These are phyloP conservation scores for Solanum pennellii DNA, from an alignment of 257 asterid species.

Conservation along the genomic window DNA sequence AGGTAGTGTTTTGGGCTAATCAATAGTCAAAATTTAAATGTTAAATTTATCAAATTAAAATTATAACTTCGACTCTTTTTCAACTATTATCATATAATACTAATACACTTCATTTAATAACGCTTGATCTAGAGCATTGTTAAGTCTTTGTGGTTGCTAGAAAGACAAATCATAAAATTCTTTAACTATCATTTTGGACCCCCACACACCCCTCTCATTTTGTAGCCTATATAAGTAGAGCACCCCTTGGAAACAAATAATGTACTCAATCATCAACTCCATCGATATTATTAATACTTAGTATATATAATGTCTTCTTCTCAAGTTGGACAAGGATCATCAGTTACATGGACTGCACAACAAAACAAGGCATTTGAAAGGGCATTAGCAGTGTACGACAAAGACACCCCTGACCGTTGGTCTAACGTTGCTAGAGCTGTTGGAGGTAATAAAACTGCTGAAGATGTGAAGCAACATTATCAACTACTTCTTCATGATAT, in stretches of 20 bases:
- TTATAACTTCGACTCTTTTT: background rate
- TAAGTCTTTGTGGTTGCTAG: background rate
- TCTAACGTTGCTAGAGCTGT: constrained; percentile 63
- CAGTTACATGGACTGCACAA: constrained; percentile 36
- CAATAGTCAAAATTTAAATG: background rate
- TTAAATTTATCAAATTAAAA: background rate
- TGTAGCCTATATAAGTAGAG: constrained; percentile 13
- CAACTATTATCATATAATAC: background rate
- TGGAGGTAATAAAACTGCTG: constrained; percentile 47
- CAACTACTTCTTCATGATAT: constrained; percentile 52
- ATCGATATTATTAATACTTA: background rate
- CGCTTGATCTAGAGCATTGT: background rate
- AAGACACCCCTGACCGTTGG: constrained; percentile 82
- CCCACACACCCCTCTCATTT: background rate
- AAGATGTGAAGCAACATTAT: constrained; percentile 63
- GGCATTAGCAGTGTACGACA: constrained; percentile 64
- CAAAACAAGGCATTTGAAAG: constrained; percentile 78
- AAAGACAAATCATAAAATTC: constrained; percentile 24
- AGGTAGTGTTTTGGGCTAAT: background rate
- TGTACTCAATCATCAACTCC: constrained; percentile 1
- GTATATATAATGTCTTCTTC: background rate
- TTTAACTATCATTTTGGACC: constrained; percentile 4
- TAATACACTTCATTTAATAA: too few species aligned
- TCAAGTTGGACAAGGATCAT: background rate
- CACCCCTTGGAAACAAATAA: background rate